A percentile compares a stretch with the other conserved stretches of the same genome.
These are phyloP conservation scores for Phytophthora quininea DNA, from an alignment of 352 stramenopile species.

Conservation along the genomic window DNA sequence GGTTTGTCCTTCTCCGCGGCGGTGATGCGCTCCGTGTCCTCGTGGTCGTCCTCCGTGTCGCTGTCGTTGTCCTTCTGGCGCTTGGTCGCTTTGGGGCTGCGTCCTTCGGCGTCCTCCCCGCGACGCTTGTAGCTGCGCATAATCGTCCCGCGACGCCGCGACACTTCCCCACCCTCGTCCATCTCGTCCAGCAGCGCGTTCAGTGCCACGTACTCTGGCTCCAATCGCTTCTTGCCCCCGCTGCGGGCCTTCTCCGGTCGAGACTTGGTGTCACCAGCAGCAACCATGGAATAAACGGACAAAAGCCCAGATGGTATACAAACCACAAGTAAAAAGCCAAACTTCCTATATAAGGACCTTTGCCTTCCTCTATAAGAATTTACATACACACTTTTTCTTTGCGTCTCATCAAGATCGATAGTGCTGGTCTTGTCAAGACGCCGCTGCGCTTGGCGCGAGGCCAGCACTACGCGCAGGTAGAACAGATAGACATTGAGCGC, in stretches of 20 bases:
- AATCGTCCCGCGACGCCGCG: conserved; percentile 14
- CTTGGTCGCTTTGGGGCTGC: conserved; percentile 12
- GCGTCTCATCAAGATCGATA: no score
- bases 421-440: no score
- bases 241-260: neutral
- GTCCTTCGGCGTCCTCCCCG: neutral
- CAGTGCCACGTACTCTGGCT: conserved; percentile 69
- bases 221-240: conserved; percentile 29
- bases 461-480: no score
- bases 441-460: no score
- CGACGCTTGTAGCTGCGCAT: neutral
- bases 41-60: conserved; percentile 13
- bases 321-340: no score
- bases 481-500: no score
- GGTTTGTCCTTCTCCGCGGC: conserved; percentile 15
- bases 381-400: no score
- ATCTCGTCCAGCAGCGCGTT: conserved; percentile 75
- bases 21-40: conserved; percentile 12
- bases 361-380: no score
- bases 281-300: no score
- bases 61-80: conserved; percentile 23
- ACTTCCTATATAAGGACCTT: no score
- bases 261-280: no score
- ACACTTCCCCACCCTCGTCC: conserved; percentile 40
- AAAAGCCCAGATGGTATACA: no score